Base-by-base conservation (phyloP, 2,329 filamentous ascomycete genomes). In the Fusarium floridanum region DNA sequence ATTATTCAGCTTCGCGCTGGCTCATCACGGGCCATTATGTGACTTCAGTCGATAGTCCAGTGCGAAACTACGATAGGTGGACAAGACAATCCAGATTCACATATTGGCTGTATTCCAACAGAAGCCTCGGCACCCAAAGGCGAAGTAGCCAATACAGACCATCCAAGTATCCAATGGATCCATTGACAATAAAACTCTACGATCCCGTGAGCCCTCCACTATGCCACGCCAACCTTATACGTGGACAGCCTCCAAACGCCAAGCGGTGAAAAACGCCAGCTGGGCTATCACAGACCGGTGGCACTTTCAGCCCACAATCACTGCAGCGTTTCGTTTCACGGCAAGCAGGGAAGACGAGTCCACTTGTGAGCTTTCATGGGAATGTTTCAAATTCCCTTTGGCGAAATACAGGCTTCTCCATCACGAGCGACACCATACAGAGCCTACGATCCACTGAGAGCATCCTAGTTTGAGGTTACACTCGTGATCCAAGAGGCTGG, bases 321-420 rank as follows among this genome's bases (percentile, higher is more conserved):
- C 29, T 39, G 32, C 12, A 22, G 29, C 37, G 62, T 64, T 64
- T 64, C 62, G 62, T 64, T 64, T 64, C 62, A 64, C 34, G 27
- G 16, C 53, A n/a, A 64, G 17, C 48, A 59, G n/a, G 32, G 60
- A 29, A 11, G 60, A 14, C 5, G 39, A 63, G 16, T 14, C 41
- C 32, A 37, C 27, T n/a, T 20, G 12, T 24, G 9, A 14, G 22
- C 17, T 20, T 39, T 48, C 61, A 50, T 37, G 45, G 61, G 61
- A 63, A 63, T 53, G 61, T 55, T 63, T 63, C 45, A 53, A 53
- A 55, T 63, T 63, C 61, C 41, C 27, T 61, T 32, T 60, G 57
- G 57, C 36, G 57, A 60, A 37, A 60, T 60, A 41, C n/a, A 16
- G 57, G 27, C 24, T 41, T 60, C 32, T 22, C 36, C 10, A 60